A percentile compares a stretch with the other conserved stretches of the same genome.
These are phyloP conservation scores for Trichoderma cornu-damae DNA, from an alignment of 2,329 filamentous ascomycete species.

Conservation along the genomic window DNA sequence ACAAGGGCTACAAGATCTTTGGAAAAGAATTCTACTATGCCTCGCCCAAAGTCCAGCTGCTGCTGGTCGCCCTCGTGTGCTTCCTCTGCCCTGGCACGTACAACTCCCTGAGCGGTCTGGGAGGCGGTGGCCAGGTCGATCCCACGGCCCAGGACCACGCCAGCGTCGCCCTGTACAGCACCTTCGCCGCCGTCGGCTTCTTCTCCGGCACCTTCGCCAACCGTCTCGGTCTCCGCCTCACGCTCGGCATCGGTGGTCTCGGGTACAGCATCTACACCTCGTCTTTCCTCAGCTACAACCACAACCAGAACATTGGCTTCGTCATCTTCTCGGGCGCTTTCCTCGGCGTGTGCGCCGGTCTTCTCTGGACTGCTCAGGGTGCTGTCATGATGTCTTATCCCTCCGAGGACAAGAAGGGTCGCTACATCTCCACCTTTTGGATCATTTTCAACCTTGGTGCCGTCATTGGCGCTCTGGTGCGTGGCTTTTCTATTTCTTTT, in stretches of 20 bases:
- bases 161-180: conserved; percentile 66
- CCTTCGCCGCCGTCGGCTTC: conserved; percentile 63
- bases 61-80: conserved; percentile 55
- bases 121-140: conserved; percentile 53
- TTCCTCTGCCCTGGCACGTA: conserved; percentile 69
- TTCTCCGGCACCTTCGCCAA: conserved; percentile 75
- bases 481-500: too few species aligned
- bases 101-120: conserved; percentile 61
- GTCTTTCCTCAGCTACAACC: conserved; percentile 65
- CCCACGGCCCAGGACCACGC: conserved; percentile 55
- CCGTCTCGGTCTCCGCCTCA: conserved; percentile 62
- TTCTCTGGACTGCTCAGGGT: conserved; percentile 78
- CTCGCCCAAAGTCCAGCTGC: conserved; percentile 65
- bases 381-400: conserved; percentile 91
- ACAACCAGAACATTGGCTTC: conserved; percentile 63
- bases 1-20: conserved; percentile 55
- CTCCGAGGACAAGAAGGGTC: conserved; percentile 72
- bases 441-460: conserved; percentile 90
- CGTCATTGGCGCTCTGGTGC: conserved; percentile 69
- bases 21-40: conserved; percentile 61
- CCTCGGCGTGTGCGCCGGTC: conserved; percentile 71
- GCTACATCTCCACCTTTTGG: conserved; percentile 90
- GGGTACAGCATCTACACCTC: conserved; percentile 73
- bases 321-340: conserved; percentile 71
- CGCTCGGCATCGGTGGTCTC: conserved; percentile 66